phyloP scores from a whole-genome alignment of 208 protist species.

The Leishmania amazonensis region DNA sequence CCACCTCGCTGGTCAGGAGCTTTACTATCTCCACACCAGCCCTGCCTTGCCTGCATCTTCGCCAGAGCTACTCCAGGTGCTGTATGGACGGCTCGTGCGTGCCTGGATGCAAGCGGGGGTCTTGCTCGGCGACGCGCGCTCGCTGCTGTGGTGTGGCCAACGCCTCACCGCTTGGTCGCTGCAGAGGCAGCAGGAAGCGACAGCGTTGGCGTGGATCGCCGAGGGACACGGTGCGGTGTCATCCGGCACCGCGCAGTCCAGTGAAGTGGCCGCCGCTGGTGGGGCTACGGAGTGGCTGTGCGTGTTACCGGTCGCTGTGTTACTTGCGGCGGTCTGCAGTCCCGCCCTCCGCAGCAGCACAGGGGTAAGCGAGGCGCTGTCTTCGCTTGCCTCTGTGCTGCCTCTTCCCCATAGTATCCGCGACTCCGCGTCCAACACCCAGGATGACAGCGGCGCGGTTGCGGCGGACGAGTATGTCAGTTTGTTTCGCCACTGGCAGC shows the following conservation, averaged over 20 bases:
- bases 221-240: neutral
- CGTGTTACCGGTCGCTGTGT: slow-evolving; percentile 8
- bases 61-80: neutral
- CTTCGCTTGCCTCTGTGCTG: neutral
- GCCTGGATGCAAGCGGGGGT: slow-evolving; percentile 34
- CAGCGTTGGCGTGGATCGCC: neutral
- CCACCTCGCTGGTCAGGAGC: slow-evolving; percentile 15
- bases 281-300: slow-evolving; percentile 22
- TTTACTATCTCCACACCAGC: slow-evolving; percentile 2
- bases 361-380: slow-evolving; percentile 7
- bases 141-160: slow-evolving; percentile 17
- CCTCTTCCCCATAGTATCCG: slow-evolving; percentile 2
- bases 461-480: slow-evolving; percentile 1
- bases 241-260: neutral
- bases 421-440: neutral
- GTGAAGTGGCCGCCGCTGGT: neutral
- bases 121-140: slow-evolving; percentile 21
- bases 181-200: neutral
- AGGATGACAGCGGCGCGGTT: neutral
- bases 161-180: slow-evolving; percentile 4
- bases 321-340: neutral
- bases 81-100: neutral
- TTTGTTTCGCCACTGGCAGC: slow-evolving; percentile 7
- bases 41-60: neutral
- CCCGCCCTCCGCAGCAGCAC: neutral